These are phyloP conservation scores for Artemisia annua DNA, from an alignment of 129 eudicot species.

Conservation along the genomic window DNA sequence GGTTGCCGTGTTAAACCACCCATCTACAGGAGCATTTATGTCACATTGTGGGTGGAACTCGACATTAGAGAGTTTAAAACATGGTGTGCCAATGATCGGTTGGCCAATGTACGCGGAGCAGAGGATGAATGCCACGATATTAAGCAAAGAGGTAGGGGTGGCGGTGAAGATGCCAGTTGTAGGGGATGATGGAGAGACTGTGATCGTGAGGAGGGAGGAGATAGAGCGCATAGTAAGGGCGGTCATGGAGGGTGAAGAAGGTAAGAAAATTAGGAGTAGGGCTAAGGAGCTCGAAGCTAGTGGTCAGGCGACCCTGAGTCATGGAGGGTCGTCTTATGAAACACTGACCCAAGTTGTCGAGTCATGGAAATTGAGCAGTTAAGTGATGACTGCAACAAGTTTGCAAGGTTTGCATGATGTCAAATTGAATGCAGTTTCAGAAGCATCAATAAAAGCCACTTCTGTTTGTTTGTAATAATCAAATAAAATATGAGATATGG, in stretches of 20 bases:
- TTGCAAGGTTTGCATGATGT: no score
- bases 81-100: slow-evolving; percentile 64
- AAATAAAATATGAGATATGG: no score
- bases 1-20: slow-evolving; percentile 45
- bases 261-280: slow-evolving; percentile 25
- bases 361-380: no score
- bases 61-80: slow-evolving; percentile 37
- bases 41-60: slow-evolving; percentile 78
- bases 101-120: slow-evolving; percentile 73
- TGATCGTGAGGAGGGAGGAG: slow-evolving; percentile 44
- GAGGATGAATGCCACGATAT: slow-evolving; percentile 48
- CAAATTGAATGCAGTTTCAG: neutral
- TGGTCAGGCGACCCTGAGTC: no score
- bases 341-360: no score
- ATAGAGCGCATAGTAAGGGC: slow-evolving; percentile 43
- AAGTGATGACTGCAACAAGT: no score
- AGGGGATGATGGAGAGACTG: slow-evolving; percentile 24
- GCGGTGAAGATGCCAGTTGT: slow-evolving; percentile 40
- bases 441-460: neutral
- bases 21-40: slow-evolving; percentile 46
- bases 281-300: slow-evolving; percentile 24
- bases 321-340: no score
- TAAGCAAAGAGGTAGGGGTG: slow-evolving; percentile 44
- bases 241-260: neutral
- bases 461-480: neutral